Percentiles rank a stretch among this genome's conserved stretches.
Evolutionary conservation across 139 green algal genomes (phyloP).

Genomic region (Volvox reticuliferus): DNA sequence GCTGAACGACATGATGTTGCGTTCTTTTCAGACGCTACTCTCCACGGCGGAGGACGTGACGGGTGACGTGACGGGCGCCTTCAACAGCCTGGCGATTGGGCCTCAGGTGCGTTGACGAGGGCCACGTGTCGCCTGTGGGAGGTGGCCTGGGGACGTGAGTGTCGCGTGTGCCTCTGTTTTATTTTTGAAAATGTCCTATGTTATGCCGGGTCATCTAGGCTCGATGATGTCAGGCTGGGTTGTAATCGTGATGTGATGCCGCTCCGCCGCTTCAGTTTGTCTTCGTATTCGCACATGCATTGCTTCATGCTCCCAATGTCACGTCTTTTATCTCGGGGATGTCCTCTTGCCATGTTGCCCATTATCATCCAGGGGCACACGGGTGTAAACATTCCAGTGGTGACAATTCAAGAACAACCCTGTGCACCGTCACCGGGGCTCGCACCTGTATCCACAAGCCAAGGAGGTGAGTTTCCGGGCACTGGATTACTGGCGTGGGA

Average conservation of each 20-base stretch:
- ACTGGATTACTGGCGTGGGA: background rate
- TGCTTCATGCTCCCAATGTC: too few species aligned
- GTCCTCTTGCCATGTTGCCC: too few species aligned
- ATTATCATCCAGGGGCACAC: background rate
- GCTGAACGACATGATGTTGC: slow-evolving; percentile 42
- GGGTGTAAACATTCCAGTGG: slow-evolving; percentile 4
- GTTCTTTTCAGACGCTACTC: slow-evolving; percentile 34
- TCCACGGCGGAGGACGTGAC: slow-evolving; percentile 1
- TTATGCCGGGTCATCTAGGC: too few species aligned
- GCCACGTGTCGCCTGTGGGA: background rate
- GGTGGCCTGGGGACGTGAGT: too few species aligned
- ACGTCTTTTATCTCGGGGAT: too few species aligned
- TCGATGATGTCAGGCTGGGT: too few species aligned
- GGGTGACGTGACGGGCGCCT: slow-evolving; percentile 7
- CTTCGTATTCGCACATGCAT: too few species aligned
- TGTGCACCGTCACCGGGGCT: background rate
- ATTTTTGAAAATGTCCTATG: too few species aligned
- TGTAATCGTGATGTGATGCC: too few species aligned
- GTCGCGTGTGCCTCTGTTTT: too few species aligned
- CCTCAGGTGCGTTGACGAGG: background rate
- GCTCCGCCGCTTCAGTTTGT: too few species aligned
- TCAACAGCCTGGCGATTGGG: slow-evolving; percentile 38
- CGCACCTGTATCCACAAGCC: background rate
- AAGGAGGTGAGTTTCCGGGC: background rate
- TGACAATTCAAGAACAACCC: slow-evolving; percentile 61